phyloP scores from a whole-genome alignment of 1,139 yeast species.

The Saccharomyces hybrid region DNA sequence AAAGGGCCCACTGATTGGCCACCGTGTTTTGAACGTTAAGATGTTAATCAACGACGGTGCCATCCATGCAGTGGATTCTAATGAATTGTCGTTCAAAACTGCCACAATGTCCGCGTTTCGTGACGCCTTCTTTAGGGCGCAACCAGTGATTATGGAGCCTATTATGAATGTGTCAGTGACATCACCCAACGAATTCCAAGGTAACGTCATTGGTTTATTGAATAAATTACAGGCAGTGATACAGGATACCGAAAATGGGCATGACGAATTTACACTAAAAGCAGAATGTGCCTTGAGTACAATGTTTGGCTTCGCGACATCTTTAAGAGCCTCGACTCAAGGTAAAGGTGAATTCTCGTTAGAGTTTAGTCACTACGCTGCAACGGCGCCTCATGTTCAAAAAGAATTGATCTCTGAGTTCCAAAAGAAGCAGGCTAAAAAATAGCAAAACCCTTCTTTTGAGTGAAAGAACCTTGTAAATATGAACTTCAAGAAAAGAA shows the following conservation, averaged over 20 bases:
- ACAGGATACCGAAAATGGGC: conserved; percentile 86
- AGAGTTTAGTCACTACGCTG: conserved; percentile 89
- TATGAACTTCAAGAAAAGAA: not conserved
- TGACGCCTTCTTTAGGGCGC: conserved; percentile 77
- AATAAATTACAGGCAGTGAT: conserved; percentile 92
- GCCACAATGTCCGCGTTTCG: conserved; percentile 93
- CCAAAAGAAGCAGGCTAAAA: conserved; percentile 45
- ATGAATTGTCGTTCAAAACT: conserved; percentile 88
- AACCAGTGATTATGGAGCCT: conserved; percentile 90
- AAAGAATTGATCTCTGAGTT: conserved; percentile 82
- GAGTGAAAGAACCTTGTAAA: conserved; percentile 5
- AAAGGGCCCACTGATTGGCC: conserved; percentile 96
- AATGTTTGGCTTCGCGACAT: conserved; percentile 94
- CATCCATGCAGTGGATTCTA: conserved; percentile 94
- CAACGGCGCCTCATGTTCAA: conserved; percentile 86
- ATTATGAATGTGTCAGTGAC: conserved; percentile 89
- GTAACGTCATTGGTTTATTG: conserved; percentile 80
- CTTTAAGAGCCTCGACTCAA: conserved; percentile 92
- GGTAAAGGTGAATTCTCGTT: conserved; percentile 97
- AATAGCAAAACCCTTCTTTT: not conserved
- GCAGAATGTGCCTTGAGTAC: conserved; percentile 94
- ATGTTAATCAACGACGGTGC: conserved; percentile 97
- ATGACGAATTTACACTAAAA: conserved; percentile 86
- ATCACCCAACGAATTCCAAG: conserved; percentile 96
- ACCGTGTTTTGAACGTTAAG: conserved; percentile 81